Base-by-base conservation (phyloP, 2,329 filamentous ascomycete species). In the Arthrobotrys sinensis region DNA sequence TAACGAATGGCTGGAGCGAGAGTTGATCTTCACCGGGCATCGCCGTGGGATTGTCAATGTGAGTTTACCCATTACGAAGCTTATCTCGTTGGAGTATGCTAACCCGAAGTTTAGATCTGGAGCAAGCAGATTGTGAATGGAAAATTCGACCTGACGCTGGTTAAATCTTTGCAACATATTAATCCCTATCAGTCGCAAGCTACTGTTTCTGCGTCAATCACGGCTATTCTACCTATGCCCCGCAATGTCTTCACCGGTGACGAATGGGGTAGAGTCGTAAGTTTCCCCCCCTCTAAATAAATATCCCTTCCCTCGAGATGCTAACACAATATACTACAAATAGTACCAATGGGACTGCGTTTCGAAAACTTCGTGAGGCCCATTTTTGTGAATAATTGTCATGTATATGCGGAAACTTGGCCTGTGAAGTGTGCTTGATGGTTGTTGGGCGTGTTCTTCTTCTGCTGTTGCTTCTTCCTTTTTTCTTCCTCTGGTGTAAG, bases 181-280 rank as follows among this genome's bases (percentile, higher is more conserved):
- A 93, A 97, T 82, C 85, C 81, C 28, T 82, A 86, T 63, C 89
- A 88, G 80, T 90, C 89, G 62, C 91, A 87, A 86, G 89, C 83
- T 85, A 88, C 88, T 79, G 86, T 86, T 73, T 83, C 81, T 46
- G 91, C 91, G 1, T 91, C 91, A 0, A 94, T 98, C 78, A 97
- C 92, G 43, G 96, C 92, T 83, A 92, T 99, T 65, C 87, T 92
- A 71, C 92, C 95, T 1, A 92, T 94, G 88, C 90, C 93, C 66
- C 91, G 91, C 80, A 88, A 91, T 79, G 90, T 98, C 8, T 98
- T 97, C 84, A 97, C 94, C 0, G 96, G 95, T 2, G 96, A 98
- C 85, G 96, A 98, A 80, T 92, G 94, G 80, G 96, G 96, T 34
- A 88, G 91, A 86, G 95, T 99, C 85, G 93, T 96, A 83, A 89